Base-by-base conservation (phyloP, 768 basidiomycete genomes). In the Gloeostereum incarnatum region DNA sequence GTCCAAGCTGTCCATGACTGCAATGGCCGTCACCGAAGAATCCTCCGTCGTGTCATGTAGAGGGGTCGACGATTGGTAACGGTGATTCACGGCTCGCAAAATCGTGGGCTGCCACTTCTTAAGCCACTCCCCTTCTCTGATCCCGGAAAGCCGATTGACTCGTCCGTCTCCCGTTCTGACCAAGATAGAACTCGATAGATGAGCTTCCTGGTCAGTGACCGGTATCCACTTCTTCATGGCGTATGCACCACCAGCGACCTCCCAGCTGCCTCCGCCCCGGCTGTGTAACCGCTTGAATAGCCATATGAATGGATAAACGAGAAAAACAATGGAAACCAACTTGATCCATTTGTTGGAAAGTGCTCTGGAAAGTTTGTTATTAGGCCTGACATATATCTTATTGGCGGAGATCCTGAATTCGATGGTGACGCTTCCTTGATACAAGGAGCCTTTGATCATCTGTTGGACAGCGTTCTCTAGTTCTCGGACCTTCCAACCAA, bases 301-400 rank as follows among this genome's bases (percentile, higher is more conserved):
- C 86, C 85, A 90, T 44, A 90, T 68, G 54, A 87, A 77, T 0
- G 86, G 87, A 51, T 75, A 90, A 41, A 91, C 66, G 42, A 88
- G 56, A 9, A 78, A 65, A 40, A 89, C 61, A 49, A 79, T 75
- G 16, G 78, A 66, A 9, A 90, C 51, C 47, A 83, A 66, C 46
- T 76, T 78, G 49, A 89, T 57, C 75, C 81, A 88, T 44, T 66
- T 69, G 46, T 77, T 78, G 19, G 79, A 80, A 29, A 88, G 70
- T 45, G 71, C 68, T 32, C 80, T 67, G 4, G 85, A 78, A 42
- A 90, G 62, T 31, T 47, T 48, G 54, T 78, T 85, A 45, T 79
- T 61, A 0, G 89, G 78, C 14, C 83, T 72, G 39, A 91, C 66
- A 47, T 70, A 74, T 38, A 90, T 62, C 32, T 65, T 66, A 14